Evolutionary conservation across 2,329 filamentous ascomycete species (phyloP), one percentile per base, ranked within the genome.

Genomic region (Fusarium sp.): DNA sequence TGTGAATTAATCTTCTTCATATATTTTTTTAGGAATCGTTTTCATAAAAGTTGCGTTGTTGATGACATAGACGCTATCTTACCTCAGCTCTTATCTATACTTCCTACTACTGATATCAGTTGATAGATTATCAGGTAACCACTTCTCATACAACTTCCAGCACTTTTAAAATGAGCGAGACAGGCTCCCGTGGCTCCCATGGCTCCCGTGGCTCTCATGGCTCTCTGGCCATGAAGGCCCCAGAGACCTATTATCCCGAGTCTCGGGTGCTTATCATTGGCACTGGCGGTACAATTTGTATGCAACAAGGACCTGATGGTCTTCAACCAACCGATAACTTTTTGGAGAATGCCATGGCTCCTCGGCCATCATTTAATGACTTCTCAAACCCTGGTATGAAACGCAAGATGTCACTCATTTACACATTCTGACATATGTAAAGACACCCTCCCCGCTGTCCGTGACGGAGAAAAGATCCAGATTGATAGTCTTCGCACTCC

Each of bases 201-300:
- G 48, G 52, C 53, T 50, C 66, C 18, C 63, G 5, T 23, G 46
- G 46, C 58, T 59, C 60, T 45, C 67, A 53, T 40, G 45, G 52
- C 53, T 50, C 66, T n/a, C 63, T 65, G 27, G 46, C 60, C n/a
- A 44, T 64, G 30, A 52, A 60, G 20, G 59, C 65, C 14, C 68
- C 65, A 33, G 75, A 73, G 58, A 69, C 73, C 52, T 81, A 78
- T 12, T 85, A 85, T 63, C 92, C 91, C 14, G 93, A 97, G 80
- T 93, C 93, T 27, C 87, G 93, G 64, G 92, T 98, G 15, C 86
- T 98, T 71, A 92, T 97, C 76, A 93, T 97, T 81, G 95, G 97
- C 84, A 97, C 95, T 15, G 94, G 93, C 66, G 92, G 92, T 46
- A 94, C 92, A 10, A 97, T 97, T 76, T 97, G 94, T 83, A 97